Conservation (phyloP, 306 rosid species). For the Lathyrus oleraceus region DNA sequence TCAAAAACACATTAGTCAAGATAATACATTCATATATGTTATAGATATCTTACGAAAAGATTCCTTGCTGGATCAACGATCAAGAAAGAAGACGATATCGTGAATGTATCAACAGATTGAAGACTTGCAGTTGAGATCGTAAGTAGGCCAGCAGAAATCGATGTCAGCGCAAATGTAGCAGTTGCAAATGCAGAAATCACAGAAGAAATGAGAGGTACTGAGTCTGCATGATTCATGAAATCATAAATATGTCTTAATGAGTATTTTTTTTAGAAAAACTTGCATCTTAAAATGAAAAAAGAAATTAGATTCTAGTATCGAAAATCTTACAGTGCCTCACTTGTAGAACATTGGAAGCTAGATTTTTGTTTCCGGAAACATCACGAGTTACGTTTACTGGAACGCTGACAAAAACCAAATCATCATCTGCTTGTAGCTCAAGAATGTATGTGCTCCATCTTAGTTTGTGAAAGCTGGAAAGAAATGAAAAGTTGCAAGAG, state of each 20-base stretch:
- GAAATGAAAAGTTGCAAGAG: slow-evolving; percentile 29
- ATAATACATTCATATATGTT: not conserved
- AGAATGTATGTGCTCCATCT: slow-evolving; percentile 52
- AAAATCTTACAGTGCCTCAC: slow-evolving; percentile 81
- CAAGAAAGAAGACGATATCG: slow-evolving; percentile 55
- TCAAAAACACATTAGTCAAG: not conserved
- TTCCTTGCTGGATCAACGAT: slow-evolving; percentile 73
- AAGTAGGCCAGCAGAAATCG: slow-evolving; percentile 71
- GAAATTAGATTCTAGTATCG: not conserved
- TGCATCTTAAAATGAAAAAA: slow-evolving; percentile 3
- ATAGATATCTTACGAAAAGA: slow-evolving; percentile 63
- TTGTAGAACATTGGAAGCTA: slow-evolving; percentile 83
- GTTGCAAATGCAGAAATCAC: slow-evolving; percentile 58
- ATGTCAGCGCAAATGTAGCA: slow-evolving; percentile 65
- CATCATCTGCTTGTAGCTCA: slow-evolving; percentile 60
- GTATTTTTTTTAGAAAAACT: not conserved
- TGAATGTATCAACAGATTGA: slow-evolving; percentile 56
- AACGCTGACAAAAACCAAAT: slow-evolving; percentile 54
- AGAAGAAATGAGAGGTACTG: slow-evolving; percentile 56
- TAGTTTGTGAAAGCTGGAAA: slow-evolving; percentile 60
- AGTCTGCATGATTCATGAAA: slow-evolving; percentile 57
- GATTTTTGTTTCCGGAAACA: slow-evolving; percentile 84
- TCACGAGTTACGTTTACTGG: slow-evolving; percentile 76
- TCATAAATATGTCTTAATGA: slow-evolving; percentile 7
- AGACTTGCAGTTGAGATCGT: slow-evolving; percentile 82